A percentile compares a stretch with the other conserved stretches of the same genome.
phyloP scores from a whole-genome alignment of 2,329 filamentous ascomycete genomes.

The Ceratocystis harringtonii region DNA sequence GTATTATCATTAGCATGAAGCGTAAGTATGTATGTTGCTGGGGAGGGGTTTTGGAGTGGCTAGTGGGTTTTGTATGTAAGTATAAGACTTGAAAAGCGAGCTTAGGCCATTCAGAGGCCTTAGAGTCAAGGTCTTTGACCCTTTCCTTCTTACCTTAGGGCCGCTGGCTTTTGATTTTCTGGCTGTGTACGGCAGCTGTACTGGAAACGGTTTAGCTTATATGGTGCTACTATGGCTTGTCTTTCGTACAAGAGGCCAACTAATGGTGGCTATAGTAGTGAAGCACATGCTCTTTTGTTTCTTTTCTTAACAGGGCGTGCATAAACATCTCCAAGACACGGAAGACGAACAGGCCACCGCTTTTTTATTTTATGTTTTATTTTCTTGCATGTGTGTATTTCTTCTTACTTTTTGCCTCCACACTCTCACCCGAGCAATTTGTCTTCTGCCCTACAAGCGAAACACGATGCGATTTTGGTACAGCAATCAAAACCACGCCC shows the following conservation, averaged over 20 bases:
- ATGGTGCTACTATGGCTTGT: background rate
- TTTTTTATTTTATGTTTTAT: background rate
- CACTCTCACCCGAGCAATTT: no score
- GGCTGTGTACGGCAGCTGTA: background rate
- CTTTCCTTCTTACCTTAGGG: background rate
- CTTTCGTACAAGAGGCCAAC: background rate
- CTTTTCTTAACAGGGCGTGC: background rate
- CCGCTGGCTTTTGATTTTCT: background rate
- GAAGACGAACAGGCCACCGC: background rate
- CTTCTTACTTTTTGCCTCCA: background rate
- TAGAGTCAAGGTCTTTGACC: background rate
- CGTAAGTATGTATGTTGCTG: no score
- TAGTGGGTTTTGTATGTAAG: no score
- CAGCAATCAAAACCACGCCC: background rate
- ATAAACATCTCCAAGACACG: background rate
- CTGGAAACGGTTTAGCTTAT: background rate
- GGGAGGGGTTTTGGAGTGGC: no score
- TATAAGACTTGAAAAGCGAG: background rate
- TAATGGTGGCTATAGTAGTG: background rate
- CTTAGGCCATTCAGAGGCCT: background rate
- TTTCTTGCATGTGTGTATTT: background rate
- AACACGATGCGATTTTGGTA: background rate
- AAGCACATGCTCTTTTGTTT: background rate
- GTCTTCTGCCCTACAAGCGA: no score
- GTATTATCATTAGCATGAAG: background rate